Percentiles rank a stretch among this genome's conserved stretches.
phyloP scores from a whole-genome alignment of 345 rosid species.

The Syzygium grande region DNA sequence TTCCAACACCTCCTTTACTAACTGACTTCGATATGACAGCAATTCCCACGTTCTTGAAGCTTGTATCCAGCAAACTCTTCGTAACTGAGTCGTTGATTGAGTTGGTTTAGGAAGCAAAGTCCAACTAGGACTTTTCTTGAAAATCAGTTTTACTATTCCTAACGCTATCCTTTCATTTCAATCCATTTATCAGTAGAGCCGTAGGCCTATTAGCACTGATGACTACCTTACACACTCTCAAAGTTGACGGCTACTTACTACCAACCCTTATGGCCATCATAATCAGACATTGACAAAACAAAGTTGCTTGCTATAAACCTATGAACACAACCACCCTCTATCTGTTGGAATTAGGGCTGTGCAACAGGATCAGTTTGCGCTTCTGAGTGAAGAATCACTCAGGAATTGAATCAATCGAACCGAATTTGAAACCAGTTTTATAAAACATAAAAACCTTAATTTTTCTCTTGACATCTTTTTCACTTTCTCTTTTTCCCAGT shows the following conservation, averaged over 20 bases:
- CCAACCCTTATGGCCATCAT: not conserved
- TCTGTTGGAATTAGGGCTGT: not conserved
- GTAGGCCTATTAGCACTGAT: not conserved
- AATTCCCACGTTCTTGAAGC: not conserved
- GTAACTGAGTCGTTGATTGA: not conserved
- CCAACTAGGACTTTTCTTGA: not conserved
- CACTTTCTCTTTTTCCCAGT: too few relatives aligned
- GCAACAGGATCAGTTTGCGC: too few relatives aligned
- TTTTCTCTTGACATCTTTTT: too few relatives aligned
- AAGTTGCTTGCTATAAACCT: not conserved
- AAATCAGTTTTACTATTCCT: not conserved
- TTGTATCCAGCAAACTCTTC: not conserved
- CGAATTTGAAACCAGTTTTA: too few relatives aligned
- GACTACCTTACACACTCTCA: not conserved
- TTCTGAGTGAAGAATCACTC: too few relatives aligned
- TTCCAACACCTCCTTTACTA: not conserved
- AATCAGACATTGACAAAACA: not conserved
- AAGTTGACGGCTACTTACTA: not conserved
- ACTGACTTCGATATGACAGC: not conserved
- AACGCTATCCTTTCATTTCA: not conserved
- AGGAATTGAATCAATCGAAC: too few relatives aligned
- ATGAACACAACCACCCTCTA: not conserved
- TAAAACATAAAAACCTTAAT: too few relatives aligned
- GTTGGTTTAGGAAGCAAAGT: not conserved
- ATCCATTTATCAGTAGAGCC: too few relatives aligned